Percentiles rank a stretch among this genome's conserved stretches.
phyloP scores from a whole-genome alignment of 495 filamentous ascomycete species.

The Neurospora hispaniola region DNA sequence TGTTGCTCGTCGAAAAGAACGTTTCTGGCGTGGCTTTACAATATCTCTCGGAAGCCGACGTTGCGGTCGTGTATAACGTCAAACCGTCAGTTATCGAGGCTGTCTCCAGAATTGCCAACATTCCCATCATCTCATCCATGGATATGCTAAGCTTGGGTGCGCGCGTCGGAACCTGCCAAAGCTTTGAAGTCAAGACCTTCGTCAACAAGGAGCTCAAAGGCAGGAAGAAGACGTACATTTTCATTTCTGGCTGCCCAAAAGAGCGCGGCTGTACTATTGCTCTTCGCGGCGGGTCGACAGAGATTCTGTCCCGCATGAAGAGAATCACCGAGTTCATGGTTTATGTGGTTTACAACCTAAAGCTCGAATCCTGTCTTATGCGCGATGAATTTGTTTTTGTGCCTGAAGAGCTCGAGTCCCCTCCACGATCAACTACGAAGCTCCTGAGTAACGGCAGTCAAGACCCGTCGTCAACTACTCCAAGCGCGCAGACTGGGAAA shows the following conservation, averaged over 20 bases:
- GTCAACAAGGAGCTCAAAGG: constrained; percentile 62
- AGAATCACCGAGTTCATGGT: constrained; percentile 97
- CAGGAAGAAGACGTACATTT: constrained; percentile 88
- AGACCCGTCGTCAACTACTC: constrained; percentile 1
- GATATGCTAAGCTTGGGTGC: constrained; percentile 86
- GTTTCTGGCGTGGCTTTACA: constrained; percentile 85
- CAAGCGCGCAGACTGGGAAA: constrained; percentile 21
- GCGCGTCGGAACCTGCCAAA: constrained; percentile 65
- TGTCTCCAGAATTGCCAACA: constrained; percentile 82
- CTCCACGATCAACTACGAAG: constrained; percentile 10
- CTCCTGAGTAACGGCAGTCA: background rate
- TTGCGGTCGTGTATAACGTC: constrained; percentile 90
- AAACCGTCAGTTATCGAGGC: constrained; percentile 92
- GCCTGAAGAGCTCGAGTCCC: constrained; percentile 46
- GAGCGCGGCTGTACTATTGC: constrained; percentile 95
- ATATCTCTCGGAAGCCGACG: constrained; percentile 74
- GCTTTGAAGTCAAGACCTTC: constrained; percentile 92
- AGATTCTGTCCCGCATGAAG: constrained; percentile 68
- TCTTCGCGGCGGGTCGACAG: constrained; percentile 67
- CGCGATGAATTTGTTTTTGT: constrained; percentile 88
- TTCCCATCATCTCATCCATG: constrained; percentile 85
- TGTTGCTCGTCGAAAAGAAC: constrained; percentile 81
- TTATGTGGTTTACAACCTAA: constrained; percentile 96
- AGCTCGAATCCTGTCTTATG: constrained; percentile 92
- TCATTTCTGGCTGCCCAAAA: constrained; percentile 83